Evolutionary conservation across 2,329 filamentous ascomycete genomes (phyloP), one percentile per base, ranked within the genome.

Genomic region (Gliomastix tumulicola): DNA sequence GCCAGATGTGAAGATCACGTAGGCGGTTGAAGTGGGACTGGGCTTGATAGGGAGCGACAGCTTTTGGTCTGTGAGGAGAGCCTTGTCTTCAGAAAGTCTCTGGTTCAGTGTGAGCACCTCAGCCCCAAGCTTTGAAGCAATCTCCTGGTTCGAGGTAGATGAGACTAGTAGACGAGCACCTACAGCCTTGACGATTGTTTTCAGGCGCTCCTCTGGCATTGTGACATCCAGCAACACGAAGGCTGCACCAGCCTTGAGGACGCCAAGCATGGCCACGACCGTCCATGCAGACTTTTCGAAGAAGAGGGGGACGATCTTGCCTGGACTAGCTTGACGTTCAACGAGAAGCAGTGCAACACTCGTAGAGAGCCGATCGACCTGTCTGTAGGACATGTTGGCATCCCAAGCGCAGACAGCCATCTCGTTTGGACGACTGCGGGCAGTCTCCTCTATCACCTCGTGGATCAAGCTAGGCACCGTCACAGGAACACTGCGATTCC

Each of bases 181-280:
- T n/a, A n/a, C n/a, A n/a, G n/a, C n/a, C n/a, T n/a, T n/a, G n/a
- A n/a, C n/a, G n/a, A n/a, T n/a, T n/a, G n/a, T n/a, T n/a, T n/a
- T n/a, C n/a, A n/a, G n/a, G n/a, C n/a, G n/a, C n/a, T n/a, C n/a
- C n/a, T n/a, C n/a, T n/a, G n/a, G n/a, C n/a, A n/a, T n/a, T n/a
- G 23, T 15, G n/a, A 34, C 21, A 23, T 41, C 38, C 13, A 54
- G 40, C 7, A 43, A 42, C 5, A 52, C 47, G 36, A 31, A 45
- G 8, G 42, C 50, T 10, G 44, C 49, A n/a, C 54, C 55, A 5
- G 48, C 41, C 34, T 53, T 49, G 20, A 54, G 35, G 5, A 54
- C 44, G 21, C 41, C 51, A 6, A 55, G 21, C 40, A 52, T 49
- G 3, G 46, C 43, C 2, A 53, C 42, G 4, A 44, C 30, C 21